A percentile compares a stretch with the other conserved stretches of the same genome.
These are phyloP conservation scores for Crucihimalaya himalaica DNA, from an alignment of 345 rosid species.

Conservation along the genomic window DNA sequence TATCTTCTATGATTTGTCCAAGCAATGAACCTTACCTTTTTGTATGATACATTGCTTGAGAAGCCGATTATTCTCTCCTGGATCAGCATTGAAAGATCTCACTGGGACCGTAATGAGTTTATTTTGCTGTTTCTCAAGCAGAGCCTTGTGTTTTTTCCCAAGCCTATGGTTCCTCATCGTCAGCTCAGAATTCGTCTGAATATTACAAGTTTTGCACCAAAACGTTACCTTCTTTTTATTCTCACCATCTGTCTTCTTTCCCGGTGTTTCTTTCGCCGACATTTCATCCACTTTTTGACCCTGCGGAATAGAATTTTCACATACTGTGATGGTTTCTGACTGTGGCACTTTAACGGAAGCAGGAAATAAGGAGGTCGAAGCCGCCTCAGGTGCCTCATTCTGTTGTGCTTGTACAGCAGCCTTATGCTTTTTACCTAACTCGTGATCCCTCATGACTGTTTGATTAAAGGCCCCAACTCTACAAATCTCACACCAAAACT, in stretches of 20 bases:
- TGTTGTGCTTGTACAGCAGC: slow-evolving; percentile 17
- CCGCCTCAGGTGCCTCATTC: not conserved
- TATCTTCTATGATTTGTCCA: not conserved
- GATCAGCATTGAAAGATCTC: not conserved
- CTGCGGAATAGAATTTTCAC: not conserved
- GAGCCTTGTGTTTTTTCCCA: slow-evolving; percentile 58
- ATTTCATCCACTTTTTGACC: not conserved
- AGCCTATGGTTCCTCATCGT: slow-evolving; percentile 51
- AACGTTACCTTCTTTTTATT: slow-evolving; percentile 29
- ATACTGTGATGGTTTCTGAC: not conserved
- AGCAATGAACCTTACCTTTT: slow-evolving; percentile 12
- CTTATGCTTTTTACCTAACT: slow-evolving; percentile 27
- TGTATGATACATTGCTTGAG: not conserved
- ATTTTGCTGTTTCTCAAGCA: slow-evolving; percentile 19
- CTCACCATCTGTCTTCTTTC: slow-evolving; percentile 16
- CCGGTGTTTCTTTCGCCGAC: not conserved
- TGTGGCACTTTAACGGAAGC: not conserved
- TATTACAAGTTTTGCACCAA: slow-evolving; percentile 59
- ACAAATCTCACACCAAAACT: slow-evolving; percentile 30
- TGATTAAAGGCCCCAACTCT: not conserved
- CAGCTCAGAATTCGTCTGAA: slow-evolving; percentile 37
- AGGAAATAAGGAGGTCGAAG: not conserved
- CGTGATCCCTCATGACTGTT: slow-evolving; percentile 30
- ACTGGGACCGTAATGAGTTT: not conserved
- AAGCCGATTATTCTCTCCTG: not conserved